Evolutionary conservation across 805 yeast species (phyloP).

Genomic region (Groenewaldozyma salmanticensis): DNA sequence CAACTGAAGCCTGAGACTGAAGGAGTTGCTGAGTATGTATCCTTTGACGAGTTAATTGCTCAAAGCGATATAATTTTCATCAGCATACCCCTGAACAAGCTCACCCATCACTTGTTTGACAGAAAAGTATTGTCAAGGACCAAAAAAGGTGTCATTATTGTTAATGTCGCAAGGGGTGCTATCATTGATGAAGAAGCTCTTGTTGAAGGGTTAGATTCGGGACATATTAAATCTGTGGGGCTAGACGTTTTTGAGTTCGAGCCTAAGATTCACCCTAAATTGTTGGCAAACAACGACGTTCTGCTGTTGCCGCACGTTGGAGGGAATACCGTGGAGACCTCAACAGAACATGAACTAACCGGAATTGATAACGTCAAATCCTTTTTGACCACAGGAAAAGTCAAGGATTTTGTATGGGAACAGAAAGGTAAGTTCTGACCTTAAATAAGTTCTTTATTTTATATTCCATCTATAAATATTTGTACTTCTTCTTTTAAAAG

Average conservation of each 20-base stretch:
- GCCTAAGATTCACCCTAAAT: constrained; percentile 40
- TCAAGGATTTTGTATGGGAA: constrained; percentile 73
- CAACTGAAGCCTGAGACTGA: constrained; percentile 39
- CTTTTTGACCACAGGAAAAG: constrained; percentile 53
- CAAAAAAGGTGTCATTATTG: constrained; percentile 43
- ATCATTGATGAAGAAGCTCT: constrained; percentile 45
- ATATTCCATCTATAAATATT: no score
- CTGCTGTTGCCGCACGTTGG: constrained; percentile 47
- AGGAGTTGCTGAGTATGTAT: constrained; percentile 33
- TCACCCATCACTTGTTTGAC: constrained; percentile 40
- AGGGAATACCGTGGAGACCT: constrained; percentile 29
- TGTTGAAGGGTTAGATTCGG: constrained; percentile 34
- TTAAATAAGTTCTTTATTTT: no score
- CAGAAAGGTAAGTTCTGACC: constrained; percentile 4
- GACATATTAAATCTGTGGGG: constrained; percentile 42
- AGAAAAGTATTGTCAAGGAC: constrained; percentile 34
- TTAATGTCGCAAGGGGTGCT: constrained; percentile 52
- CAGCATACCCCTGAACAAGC: constrained; percentile 41
- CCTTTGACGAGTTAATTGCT: constrained; percentile 38
- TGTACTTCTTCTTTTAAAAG: no score
- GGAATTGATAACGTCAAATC: constrained; percentile 56
- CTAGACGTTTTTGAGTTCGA: constrained; percentile 49
- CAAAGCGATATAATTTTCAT: constrained; percentile 39
- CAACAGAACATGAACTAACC: constrained; percentile 66
- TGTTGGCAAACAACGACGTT: constrained; percentile 35